Conservation (phyloP, 139 green algal species). For the Picochlorum sp. region DNA sequence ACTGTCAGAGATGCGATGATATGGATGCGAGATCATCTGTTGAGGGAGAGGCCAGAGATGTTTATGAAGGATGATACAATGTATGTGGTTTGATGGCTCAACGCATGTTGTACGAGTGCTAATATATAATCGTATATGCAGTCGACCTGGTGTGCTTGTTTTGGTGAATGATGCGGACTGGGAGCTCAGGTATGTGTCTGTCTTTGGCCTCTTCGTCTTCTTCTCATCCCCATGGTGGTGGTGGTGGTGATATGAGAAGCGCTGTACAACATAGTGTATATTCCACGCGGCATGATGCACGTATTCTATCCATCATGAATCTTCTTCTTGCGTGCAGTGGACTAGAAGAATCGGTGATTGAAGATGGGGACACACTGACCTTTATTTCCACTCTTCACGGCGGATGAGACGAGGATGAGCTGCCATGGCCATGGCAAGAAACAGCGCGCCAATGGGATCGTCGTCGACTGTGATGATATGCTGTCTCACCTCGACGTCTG, state of each 20-base stretch:
- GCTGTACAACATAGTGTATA: no score
- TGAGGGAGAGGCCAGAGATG: slow-evolving; percentile 74
- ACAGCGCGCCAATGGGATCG: no score
- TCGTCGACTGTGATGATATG: no score
- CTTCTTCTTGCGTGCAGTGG: slow-evolving; percentile 38
- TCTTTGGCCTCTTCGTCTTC: not conserved
- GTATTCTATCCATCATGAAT: not conserved
- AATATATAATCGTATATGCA: slow-evolving; percentile 24
- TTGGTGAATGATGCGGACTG: slow-evolving; percentile 92
- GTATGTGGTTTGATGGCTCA: slow-evolving; percentile 31
- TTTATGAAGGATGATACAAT: slow-evolving; percentile 79
- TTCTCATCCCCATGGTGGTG: no score
- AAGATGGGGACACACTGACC: slow-evolving; percentile 62
- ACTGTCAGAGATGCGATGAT: slow-evolving; percentile 51
- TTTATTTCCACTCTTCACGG: slow-evolving; percentile 96
- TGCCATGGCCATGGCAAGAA: not conserved
- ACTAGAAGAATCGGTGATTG: slow-evolving; percentile 46
- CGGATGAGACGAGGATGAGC: no score
- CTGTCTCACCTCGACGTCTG: no score
- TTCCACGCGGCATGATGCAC: no score
- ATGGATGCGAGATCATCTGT: slow-evolving; percentile 61
- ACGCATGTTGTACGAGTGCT: not conserved
- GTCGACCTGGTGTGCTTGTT: slow-evolving; percentile 84
- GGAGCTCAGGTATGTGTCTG: slow-evolving; percentile 68
- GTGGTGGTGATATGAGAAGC: no score